Conservation (phyloP, 306 rosid species). For the Prosopis cineraria region DNA sequence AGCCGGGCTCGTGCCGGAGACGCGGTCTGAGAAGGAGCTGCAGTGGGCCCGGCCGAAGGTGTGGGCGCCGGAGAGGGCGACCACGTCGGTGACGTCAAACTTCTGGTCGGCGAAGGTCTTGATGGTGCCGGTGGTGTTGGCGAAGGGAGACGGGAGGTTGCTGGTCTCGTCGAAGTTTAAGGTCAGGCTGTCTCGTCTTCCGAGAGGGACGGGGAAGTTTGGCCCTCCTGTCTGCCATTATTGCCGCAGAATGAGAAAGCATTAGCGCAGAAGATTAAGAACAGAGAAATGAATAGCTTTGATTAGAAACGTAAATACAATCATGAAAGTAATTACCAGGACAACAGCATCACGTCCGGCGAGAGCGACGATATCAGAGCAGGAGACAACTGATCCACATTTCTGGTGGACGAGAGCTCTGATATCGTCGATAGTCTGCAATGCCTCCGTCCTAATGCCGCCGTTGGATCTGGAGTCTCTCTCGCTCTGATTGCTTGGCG, state of each 20-base stretch:
- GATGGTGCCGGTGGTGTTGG: slow-evolving; percentile 25
- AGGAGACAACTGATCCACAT: slow-evolving; percentile 65
- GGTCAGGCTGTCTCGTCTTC: slow-evolving; percentile 53
- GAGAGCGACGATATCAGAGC: slow-evolving; percentile 60
- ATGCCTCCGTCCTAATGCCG: slow-evolving; percentile 47
- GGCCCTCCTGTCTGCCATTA: slow-evolving; percentile 58
- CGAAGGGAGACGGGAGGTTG: slow-evolving; percentile 44
- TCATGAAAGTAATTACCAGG: slow-evolving; percentile 37
- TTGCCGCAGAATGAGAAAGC: neutral
- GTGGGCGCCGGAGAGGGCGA: slow-evolving; percentile 69
- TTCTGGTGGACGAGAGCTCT: slow-evolving; percentile 44
- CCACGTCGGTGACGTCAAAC: slow-evolving; percentile 48
- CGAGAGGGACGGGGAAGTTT: slow-evolving; percentile 51
- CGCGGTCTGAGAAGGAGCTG: slow-evolving; percentile 30
- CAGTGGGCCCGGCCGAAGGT: slow-evolving; percentile 54
- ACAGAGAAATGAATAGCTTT: neutral
- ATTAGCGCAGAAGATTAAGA: neutral
- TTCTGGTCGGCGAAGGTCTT: neutral
- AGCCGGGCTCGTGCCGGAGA: slow-evolving; percentile 36
- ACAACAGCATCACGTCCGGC: slow-evolving; percentile 68
- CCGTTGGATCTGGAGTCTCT: slow-evolving; percentile 38
- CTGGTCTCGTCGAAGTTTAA: slow-evolving; percentile 3
- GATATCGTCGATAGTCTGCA: slow-evolving; percentile 53
- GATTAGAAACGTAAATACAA: neutral
- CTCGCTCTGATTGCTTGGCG: neutral